Conservation (phyloP, 768 basidiomycete species). For the Cyclocybe cylindracea region DNA sequence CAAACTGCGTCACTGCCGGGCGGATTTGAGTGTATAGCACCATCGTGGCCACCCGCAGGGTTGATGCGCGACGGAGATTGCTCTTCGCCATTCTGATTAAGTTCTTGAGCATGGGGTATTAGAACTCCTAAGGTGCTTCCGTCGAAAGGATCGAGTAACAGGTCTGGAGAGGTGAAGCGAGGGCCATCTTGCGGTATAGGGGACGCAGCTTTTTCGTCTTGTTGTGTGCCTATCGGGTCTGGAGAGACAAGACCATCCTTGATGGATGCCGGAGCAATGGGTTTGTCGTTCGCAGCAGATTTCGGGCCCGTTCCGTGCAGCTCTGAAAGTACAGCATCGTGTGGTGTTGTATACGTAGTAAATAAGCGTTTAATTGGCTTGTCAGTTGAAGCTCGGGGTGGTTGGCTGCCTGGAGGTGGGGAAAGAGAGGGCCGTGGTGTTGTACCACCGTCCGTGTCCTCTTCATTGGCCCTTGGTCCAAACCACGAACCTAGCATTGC, state of each 20-base stretch:
- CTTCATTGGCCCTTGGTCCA: slow-evolving; percentile 12
- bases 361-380: slow-evolving; percentile 16
- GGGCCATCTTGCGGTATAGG: no score
- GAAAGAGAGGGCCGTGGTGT: slow-evolving; percentile 21
- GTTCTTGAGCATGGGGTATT: slow-evolving; percentile 19
- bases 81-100: slow-evolving; percentile 8
- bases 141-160: slow-evolving; percentile 31
- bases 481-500: slow-evolving; percentile 27
- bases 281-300: slow-evolving; percentile 7
- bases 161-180: slow-evolving; percentile 6
- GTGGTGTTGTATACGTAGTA: slow-evolving; percentile 48
- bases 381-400: slow-evolving; percentile 17
- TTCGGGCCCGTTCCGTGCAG: slow-evolving; percentile 36
- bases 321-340: slow-evolving; percentile 62
- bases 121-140: slow-evolving; percentile 27
- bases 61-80: slow-evolving; percentile 17
- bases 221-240: not conserved
- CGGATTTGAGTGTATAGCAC: slow-evolving; percentile 5
- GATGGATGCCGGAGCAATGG: slow-evolving; percentile 10
- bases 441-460: slow-evolving; percentile 11
- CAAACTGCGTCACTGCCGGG: slow-evolving; percentile 41
- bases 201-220: not conserved
- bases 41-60: slow-evolving; percentile 8
- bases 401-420: slow-evolving; percentile 13
- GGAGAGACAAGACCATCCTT: slow-evolving; percentile 8